Evolutionary conservation across 371 early-diverging fungal species (phyloP).

Genomic region (Mortierella sp.): DNA sequence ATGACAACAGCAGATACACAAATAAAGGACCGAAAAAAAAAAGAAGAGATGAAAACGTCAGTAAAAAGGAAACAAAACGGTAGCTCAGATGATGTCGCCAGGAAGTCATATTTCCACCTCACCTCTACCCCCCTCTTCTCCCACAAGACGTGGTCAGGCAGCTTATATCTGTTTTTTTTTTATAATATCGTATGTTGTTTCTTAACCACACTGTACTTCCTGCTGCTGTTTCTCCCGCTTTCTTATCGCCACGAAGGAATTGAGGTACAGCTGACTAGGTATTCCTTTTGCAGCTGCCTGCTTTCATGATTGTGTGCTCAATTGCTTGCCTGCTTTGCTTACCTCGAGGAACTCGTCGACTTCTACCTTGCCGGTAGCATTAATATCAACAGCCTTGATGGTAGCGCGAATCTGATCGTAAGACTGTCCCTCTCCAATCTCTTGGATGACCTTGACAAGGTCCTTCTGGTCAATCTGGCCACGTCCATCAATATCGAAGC

Average conservation of each 20-base stretch:
- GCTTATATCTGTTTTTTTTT: slow-evolving; percentile 19
- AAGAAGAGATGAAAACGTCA: neutral
- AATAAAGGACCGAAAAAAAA: neutral
- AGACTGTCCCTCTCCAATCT: slow-evolving; percentile 75
- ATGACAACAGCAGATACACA: neutral
- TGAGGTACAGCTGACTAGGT: neutral
- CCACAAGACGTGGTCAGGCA: neutral
- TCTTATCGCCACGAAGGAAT: neutral
- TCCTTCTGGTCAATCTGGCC: slow-evolving; percentile 84
- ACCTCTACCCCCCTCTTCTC: neutral
- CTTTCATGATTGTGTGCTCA: neutral
- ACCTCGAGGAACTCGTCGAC: slow-evolving; percentile 90
- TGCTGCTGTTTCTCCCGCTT: neutral
- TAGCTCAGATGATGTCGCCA: slow-evolving; percentile 11
- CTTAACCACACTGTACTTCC: neutral
- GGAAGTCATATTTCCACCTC: slow-evolving; percentile 10
- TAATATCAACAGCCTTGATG: slow-evolving; percentile 79
- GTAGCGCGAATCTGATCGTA: slow-evolving; percentile 86
- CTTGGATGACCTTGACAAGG: slow-evolving; percentile 77
- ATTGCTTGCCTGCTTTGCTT: slow-evolving; percentile 23
- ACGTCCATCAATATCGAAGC: slow-evolving; percentile 80
- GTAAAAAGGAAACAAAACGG: slow-evolving; percentile 3
- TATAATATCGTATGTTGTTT: neutral
- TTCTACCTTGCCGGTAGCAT: slow-evolving; percentile 81
- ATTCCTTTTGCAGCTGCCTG: neutral